phyloP scores from a whole-genome alignment of 2,329 filamentous ascomycete species.

The Pseudopithomyces chartarum region DNA sequence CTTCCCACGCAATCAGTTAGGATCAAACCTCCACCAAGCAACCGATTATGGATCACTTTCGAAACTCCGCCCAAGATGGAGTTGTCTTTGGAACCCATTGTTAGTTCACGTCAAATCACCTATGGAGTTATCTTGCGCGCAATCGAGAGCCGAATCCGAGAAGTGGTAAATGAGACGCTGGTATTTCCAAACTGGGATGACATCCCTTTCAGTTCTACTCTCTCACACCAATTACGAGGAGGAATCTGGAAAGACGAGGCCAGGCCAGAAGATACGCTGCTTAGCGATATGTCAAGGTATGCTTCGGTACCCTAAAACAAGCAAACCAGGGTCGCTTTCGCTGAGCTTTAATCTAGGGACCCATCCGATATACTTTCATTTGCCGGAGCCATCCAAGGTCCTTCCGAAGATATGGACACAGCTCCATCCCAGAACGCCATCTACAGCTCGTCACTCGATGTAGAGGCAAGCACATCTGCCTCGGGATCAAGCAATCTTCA shows the following conservation, averaged over 20 bases:
- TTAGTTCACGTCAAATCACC: conserved; percentile 93
- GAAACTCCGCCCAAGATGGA: conserved; percentile 93
- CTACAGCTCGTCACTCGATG: background rate
- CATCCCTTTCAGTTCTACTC: conserved; percentile 84
- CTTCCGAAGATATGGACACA: background rate
- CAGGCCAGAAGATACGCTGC: background rate
- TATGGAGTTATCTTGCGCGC: conserved; percentile 89
- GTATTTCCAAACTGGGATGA: conserved; percentile 97
- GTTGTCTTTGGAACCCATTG: conserved; percentile 91
- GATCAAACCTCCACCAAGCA: conserved; percentile 93
- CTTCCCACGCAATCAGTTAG: conserved; percentile 56
- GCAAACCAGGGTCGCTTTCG: background rate
- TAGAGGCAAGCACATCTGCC: background rate
- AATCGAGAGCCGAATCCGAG: conserved; percentile 93
- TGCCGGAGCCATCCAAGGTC: background rate
- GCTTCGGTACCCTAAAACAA: background rate
- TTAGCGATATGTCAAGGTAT: background rate
- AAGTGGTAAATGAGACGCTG: conserved; percentile 89
- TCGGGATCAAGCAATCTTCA: background rate
- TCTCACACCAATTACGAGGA: conserved; percentile 77
- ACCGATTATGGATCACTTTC: conserved; percentile 94
- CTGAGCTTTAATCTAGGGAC: background rate
- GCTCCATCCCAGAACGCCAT: background rate
- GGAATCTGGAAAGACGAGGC: conserved; percentile 71
- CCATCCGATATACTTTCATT: background rate